Percentiles rank a stretch among this genome's conserved stretches.
Evolutionary conservation across 2,329 filamentous ascomycete species (phyloP).

Genomic region (Aspergillus latus): DNA sequence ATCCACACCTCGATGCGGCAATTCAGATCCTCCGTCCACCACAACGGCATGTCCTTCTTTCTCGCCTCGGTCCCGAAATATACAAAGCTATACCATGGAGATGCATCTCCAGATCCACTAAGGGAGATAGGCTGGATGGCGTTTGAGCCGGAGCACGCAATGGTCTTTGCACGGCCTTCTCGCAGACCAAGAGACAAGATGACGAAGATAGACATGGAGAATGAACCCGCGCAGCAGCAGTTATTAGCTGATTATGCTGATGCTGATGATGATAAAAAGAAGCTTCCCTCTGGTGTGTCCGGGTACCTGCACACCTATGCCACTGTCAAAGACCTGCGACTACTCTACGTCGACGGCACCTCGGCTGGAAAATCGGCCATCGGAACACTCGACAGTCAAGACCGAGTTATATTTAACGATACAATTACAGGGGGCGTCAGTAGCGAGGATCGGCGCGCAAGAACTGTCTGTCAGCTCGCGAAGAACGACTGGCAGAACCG

Average conservation of each 20-base stretch:
- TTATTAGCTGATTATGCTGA: not conserved
- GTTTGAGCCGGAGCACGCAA: conserved; percentile 73
- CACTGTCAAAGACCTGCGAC: conserved; percentile 55
- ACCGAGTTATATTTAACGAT: conserved; percentile 57
- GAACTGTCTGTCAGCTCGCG: conserved; percentile 61
- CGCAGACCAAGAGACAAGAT: conserved; percentile 4
- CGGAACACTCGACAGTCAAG: conserved; percentile 68
- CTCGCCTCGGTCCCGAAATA: conserved; percentile 63
- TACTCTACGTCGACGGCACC: conserved; percentile 71
- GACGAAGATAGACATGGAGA: not conserved
- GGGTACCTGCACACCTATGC: conserved; percentile 69
- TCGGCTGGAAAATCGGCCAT: conserved; percentile 64
- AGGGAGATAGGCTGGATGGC: conserved; percentile 67
- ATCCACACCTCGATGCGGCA: conserved; percentile 70
- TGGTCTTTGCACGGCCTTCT: conserved; percentile 56
- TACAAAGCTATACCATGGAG: conserved; percentile 68
- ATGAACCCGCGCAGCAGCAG: not conserved
- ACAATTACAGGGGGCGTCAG: conserved; percentile 13
- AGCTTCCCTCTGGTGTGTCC: not conserved
- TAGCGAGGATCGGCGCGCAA: conserved; percentile 45
- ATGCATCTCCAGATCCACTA: conserved; percentile 46
- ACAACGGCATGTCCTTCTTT: conserved; percentile 75
- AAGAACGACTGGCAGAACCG: conserved; percentile 49
- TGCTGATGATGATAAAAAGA: not conserved
- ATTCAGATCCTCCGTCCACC: conserved; percentile 70